Base-by-base conservation (phyloP, 139 green algal genomes). In the Chlorella sorokiniana region DNA sequence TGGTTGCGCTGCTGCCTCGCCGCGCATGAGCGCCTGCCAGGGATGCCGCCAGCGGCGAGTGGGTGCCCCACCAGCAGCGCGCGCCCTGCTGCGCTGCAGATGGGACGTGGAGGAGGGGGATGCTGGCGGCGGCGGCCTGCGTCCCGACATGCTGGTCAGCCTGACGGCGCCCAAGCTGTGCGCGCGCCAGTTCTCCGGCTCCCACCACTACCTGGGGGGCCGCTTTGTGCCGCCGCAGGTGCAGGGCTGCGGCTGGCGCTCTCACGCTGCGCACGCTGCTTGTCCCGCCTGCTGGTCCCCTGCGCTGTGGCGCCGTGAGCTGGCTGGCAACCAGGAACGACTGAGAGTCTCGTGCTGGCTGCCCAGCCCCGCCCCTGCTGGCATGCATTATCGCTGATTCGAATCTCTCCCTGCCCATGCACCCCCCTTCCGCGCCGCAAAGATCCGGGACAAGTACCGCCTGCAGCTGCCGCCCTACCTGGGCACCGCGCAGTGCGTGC, bases 81-180 rank as follows among this genome's bases (percentile, higher is more conserved):
- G n/a, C n/a, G n/a, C n/a, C 65, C 27, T 33, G 40, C 25, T 18
- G 33, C 68, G n/a, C 44, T 29, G 54, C 73, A 79, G 89, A n/a
- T 93, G 89, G 89, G 61, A 89, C 62, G 85, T 98, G 45, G 95
- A 98, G 84, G 67, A 73, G n/a, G 95, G 94, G 0, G 86, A 90
- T 40, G 70, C 45, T 16, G 37, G 33, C 44, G 69, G 81, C 41
- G 5, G 42, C 25, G 88, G 83, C 25, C 31, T 98, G 48, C 84
- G 76, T 23, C 96, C 96, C 1, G 89, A 95, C 79, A 96, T 98
- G 91, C 91, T 99, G 67, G 89, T 98, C 27, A 98, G 93, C 11
- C 91, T 99, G 22, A 99, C 96, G 0, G 95, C 96, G 9, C 97
- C 97, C 45, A 99, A 99, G 91, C 45, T 90, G 23, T 92, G 85